Evolutionary conservation across 164 flowering plant species (phyloP).

Genomic region (Annona cherimola): DNA sequence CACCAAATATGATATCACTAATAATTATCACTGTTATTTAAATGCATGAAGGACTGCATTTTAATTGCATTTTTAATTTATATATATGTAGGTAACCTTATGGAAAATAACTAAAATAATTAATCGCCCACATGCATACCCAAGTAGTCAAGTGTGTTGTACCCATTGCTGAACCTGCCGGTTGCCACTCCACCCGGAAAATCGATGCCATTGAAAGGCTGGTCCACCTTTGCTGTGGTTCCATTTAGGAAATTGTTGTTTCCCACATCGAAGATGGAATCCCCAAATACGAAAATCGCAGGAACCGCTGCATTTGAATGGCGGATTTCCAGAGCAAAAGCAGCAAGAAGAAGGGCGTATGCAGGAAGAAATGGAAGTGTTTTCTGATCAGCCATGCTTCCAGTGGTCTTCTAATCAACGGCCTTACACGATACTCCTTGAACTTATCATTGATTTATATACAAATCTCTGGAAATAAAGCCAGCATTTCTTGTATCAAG

Average conservation of each 20-base stretch:
- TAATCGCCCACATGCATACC: conserved; percentile 17
- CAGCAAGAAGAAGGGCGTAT: not conserved
- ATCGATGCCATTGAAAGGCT: conserved; percentile 47
- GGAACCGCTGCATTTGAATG: conserved; percentile 15
- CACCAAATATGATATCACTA: no score
- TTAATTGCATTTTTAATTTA: no score
- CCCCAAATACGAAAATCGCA: conserved; percentile 44
- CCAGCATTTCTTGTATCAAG: no score
- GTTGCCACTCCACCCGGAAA: conserved; percentile 35
- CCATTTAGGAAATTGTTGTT: conserved; percentile 35
- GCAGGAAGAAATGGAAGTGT: not conserved
- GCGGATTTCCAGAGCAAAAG: conserved; percentile 12
- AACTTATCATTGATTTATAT: no score
- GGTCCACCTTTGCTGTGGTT: conserved; percentile 27
- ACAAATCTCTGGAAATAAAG: no score
- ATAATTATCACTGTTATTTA: no score
- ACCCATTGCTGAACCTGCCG: conserved; percentile 65
- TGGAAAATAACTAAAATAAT: no score
- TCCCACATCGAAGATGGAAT: conserved; percentile 58
- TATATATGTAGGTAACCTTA: no score
- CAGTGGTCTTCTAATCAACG: no score
- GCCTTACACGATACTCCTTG: no score
- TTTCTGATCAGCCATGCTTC: not conserved
- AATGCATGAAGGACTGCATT: no score
- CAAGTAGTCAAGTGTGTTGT: conserved; percentile 43